Evolutionary conservation across 164 flowering plant genomes (phyloP), one percentile per base, ranked within the genome.

Genomic region (Buxus sempervirens): DNA sequence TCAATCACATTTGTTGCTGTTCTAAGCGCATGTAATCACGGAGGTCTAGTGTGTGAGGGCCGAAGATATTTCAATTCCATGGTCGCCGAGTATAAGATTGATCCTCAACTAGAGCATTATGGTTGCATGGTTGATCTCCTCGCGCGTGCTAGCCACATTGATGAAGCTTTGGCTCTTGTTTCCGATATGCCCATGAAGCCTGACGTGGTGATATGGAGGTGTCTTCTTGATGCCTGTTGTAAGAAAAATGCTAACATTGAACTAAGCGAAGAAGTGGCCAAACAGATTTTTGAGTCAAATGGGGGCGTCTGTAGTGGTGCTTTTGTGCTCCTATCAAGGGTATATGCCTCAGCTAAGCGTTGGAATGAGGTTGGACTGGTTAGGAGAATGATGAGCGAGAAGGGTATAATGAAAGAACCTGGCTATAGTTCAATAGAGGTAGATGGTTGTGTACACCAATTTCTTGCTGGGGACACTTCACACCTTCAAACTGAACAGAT

Each of bases 81-180:
- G 89, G 58, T 78, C 15, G 73, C n/a, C 0, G 77, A 82, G 26
- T 88, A 85, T 72, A 73, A 76, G 32, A 83, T 87, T 55, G 73
- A 80, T 72, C 93, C 98, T 9, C 77, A 71, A 62, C 60, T 92
- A 60, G 94, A 90, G 77, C 94, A 92, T 66, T 90, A 88, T 58
- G 96, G 96, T 20, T 90, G 96, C 76, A 73, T 90, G 42, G 90
- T 88, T 60, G 87, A 88, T 78, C 88, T 90, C 62, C 77, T 88
- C 59, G 86, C 88, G 68, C 88, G 94, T 48, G 84, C 87, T 5
- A 91, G 91, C 5, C 65, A 72, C 22, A 78, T 90, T 18, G 75
- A 83, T 23, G 91, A 90, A 67, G 90, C 93, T 38, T 58, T 90
- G 57, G 78, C 84, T 65, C 63, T 87, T 48, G 83, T 88, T 5